Base-by-base conservation (phyloP, 2,329 filamentous ascomycete genomes). In the Calonectria pseudoreteaudii region DNA sequence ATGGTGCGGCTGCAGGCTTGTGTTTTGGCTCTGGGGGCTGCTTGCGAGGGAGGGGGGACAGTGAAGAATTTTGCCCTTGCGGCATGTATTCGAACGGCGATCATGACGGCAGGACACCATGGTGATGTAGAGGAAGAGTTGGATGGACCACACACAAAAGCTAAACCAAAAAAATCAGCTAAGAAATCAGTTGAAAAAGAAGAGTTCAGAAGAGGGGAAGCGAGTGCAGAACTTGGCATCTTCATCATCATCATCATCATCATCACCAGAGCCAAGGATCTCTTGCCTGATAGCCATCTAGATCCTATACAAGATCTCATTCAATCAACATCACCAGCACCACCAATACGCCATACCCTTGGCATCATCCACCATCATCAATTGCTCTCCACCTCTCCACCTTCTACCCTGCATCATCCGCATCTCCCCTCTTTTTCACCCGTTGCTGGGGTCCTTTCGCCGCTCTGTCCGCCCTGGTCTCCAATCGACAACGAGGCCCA, bases 81-180 rank as follows among this genome's bases (percentile, higher is more conserved):
- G 34, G 36, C 23, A 58, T 66, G 64, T 47, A 56, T 30, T 72
- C 38, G 38, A 68, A 62, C 41, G 58, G 65, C 77, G 77, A 80
- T 80, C 78, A 78, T 80, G 78, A 80, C 78, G 76, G 78, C 76
- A 80, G 58, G 58, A 53, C 68, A 26, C 58, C 71, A 58, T 64
- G 36, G 53, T 60, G 28, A 72, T 38, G 70, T 41, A 41, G 74
- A 58, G 49, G 73, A 30, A 38, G 30, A 44, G 65, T 50, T 44
- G 66, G 50, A 65, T 30, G 50, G 71, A 36, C 58, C 18, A 53
- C 28, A 52, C 50, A 52, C n/a, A 64, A 60, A 58, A 56, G 44
- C 16, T 20, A 53, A 66, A 28, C 36, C 52, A 52, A 41, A 60
- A 41, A 69, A 64, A 36, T 41, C 50, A 68, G 38, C 62, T 23